Evolutionary conservation across 345 rosid species (phyloP).

Genomic region (Hypericum androsaemum): DNA sequence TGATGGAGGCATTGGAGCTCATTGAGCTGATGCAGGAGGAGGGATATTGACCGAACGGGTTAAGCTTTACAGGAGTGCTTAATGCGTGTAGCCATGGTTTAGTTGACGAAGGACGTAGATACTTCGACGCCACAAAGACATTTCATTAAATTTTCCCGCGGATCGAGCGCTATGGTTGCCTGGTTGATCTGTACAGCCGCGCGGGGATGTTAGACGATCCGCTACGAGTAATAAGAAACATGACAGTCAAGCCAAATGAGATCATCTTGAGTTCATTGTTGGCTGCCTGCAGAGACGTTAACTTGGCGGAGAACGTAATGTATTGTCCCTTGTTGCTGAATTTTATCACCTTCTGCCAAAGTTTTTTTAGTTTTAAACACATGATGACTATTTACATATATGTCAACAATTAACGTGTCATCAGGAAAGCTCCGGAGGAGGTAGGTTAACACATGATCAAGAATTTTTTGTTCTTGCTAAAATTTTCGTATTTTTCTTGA

Average conservation of each 20-base stretch:
- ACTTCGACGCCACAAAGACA: constrained; percentile 44
- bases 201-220: constrained; percentile 77
- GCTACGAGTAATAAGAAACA: constrained; percentile 35
- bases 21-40: constrained; percentile 18
- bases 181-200: constrained; percentile 77
- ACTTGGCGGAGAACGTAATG: too few species aligned
- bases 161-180: constrained; percentile 79
- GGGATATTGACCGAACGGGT: constrained; percentile 16
- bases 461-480: too few species aligned
- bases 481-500: too few species aligned
- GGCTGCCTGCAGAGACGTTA: constrained; percentile 74
- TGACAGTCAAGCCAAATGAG: constrained; percentile 76
- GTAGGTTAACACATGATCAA: too few species aligned
- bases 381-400: too few species aligned
- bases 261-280: constrained; percentile 66
- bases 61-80: constrained; percentile 22
- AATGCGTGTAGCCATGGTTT: constrained; percentile 32
- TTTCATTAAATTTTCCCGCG: constrained; percentile 43
- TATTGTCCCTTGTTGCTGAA: too few species aligned
- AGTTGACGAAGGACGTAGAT: constrained; percentile 47
- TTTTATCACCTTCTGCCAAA: too few species aligned
- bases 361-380: too few species aligned
- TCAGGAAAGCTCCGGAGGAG: too few species aligned
- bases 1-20: constrained; percentile 12
- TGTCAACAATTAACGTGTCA: too few species aligned